Conservation (phyloP, 306 rosid genomes). For the Vigna unguiculata region DNA sequence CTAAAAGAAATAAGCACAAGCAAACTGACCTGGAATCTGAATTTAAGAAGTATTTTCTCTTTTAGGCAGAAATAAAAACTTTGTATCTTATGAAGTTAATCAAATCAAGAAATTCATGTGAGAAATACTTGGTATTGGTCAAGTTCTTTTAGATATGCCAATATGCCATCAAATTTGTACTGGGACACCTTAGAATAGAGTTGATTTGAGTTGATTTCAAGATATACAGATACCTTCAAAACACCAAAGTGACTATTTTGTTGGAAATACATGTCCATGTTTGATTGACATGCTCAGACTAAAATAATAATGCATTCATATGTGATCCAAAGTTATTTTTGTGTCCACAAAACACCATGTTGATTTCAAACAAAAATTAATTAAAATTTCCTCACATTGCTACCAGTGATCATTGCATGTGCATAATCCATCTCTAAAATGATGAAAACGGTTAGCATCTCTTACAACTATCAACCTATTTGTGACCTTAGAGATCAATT, state of each 20-base stretch:
- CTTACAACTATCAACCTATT: slow-evolving; percentile 68
- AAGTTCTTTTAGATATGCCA: neutral
- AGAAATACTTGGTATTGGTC: neutral
- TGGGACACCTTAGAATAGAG: neutral
- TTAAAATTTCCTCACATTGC: neutral
- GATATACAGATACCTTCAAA: neutral
- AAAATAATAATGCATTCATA: too few species aligned
- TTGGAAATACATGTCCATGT: neutral
- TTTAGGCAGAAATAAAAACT: too few species aligned
- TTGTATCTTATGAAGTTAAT: neutral
- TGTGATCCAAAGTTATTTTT: too few species aligned
- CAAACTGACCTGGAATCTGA: too few species aligned
- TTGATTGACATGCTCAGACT: neutral
- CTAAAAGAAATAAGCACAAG: too few species aligned
- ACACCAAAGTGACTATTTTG: neutral
- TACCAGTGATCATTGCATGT: slow-evolving; percentile 79
- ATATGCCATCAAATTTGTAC: neutral
- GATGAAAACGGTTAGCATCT: slow-evolving; percentile 85
- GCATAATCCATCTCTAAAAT: slow-evolving; percentile 73
- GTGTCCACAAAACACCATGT: neutral
- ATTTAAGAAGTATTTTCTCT: too few species aligned
- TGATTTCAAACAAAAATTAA: neutral
- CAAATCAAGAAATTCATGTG: neutral
- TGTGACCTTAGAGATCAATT: slow-evolving; percentile 68
- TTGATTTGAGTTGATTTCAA: neutral